Conservation (phyloP, 2,329 filamentous ascomycete genomes). For the Phyllosticta capitalensis region DNA sequence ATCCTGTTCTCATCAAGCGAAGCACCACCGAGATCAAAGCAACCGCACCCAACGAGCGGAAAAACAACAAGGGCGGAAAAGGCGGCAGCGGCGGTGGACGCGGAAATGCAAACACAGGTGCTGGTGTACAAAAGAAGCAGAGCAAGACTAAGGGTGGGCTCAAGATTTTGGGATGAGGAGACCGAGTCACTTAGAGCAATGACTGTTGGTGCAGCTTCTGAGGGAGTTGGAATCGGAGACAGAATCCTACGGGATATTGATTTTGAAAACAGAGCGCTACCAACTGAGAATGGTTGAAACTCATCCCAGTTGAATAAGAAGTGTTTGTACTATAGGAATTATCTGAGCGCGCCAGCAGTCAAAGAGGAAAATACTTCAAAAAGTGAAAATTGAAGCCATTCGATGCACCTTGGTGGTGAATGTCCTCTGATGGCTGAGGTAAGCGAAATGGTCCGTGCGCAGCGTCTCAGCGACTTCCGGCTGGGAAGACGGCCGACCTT, state of each 20-base stretch:
- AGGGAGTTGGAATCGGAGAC: too few relatives aligned
- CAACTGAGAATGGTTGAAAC: too few relatives aligned
- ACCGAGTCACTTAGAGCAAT: neutral
- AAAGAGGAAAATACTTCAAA: too few relatives aligned
- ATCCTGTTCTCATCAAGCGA: constrained; percentile 79
- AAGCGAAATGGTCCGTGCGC: neutral
- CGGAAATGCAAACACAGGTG: constrained; percentile 28
- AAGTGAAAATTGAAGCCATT: too few relatives aligned
- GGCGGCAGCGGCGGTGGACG: constrained; percentile 13
- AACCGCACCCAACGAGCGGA: constrained; percentile 43
- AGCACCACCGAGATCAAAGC: constrained; percentile 88
- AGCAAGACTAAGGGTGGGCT: constrained; percentile 31
- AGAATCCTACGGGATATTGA: too few relatives aligned
- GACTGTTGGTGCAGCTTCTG: neutral
- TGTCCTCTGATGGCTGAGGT: neutral
- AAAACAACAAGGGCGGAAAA: constrained; percentile 43
- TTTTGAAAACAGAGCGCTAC: too few relatives aligned
- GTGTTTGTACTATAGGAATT: too few relatives aligned
- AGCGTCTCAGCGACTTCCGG: constrained; percentile 8
- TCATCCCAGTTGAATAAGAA: too few relatives aligned
- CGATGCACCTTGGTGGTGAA: too few relatives aligned
- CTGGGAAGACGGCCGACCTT: neutral
- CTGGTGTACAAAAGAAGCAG: constrained; percentile 29
- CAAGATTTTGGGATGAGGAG: constrained; percentile 25
- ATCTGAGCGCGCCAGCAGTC: too few relatives aligned